Conservation (phyloP, 1,139 yeast species). For the Candida tetrigidarum region DNA sequence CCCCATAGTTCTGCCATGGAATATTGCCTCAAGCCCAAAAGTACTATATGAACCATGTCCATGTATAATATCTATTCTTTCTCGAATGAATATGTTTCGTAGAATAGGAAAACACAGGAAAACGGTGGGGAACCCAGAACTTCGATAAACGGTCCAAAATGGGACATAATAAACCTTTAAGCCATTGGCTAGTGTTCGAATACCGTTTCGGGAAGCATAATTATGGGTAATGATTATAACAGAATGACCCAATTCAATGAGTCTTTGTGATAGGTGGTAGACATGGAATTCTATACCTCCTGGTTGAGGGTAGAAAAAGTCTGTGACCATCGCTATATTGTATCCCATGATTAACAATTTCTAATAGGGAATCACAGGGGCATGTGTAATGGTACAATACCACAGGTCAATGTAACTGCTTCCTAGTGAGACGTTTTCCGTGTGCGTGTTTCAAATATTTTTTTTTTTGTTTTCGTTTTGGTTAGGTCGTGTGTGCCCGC, state of each 20-base stretch:
- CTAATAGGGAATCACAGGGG: too few species aligned
- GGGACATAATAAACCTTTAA: constrained; percentile 93
- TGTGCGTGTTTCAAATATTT: background rate
- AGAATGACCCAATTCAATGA: constrained; percentile 84
- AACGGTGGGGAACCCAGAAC: constrained; percentile 86
- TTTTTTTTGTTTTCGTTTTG: background rate
- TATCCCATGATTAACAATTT: constrained; percentile 25
- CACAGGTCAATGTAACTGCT: too few species aligned
- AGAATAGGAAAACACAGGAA: constrained; percentile 86
- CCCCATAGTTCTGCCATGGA: constrained; percentile 95
- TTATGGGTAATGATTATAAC: constrained; percentile 92
- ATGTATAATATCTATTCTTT: constrained; percentile 85
- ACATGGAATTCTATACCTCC: constrained; percentile 98
- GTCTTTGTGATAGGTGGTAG: constrained; percentile 76
- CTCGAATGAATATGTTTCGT: constrained; percentile 84
- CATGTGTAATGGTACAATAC: too few species aligned
- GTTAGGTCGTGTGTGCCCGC: background rate
- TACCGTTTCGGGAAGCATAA: constrained; percentile 80
- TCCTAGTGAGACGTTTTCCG: too few species aligned
- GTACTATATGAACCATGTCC: constrained; percentile 93
- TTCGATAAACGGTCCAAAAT: constrained; percentile 74
- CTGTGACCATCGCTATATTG: constrained; percentile 84
- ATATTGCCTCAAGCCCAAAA: constrained; percentile 85
- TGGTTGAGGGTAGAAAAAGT: constrained; percentile 97
- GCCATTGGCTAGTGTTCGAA: constrained; percentile 85